phyloP scores from a whole-genome alignment of 2,329 filamentous ascomycete genomes.

The Monilinia vaccinii-corymbosi region DNA sequence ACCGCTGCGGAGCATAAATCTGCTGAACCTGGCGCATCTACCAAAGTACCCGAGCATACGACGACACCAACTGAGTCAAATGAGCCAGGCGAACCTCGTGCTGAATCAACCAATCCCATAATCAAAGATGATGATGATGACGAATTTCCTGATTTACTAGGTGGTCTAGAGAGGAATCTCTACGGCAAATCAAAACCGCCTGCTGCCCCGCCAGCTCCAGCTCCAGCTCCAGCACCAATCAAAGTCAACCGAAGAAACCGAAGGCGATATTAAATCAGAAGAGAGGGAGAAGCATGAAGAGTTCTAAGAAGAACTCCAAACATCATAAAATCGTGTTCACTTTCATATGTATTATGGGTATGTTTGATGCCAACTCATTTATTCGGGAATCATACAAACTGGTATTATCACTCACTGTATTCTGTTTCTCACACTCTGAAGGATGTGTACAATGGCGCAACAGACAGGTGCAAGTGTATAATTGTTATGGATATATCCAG shows the following conservation, averaged over 20 bases:
- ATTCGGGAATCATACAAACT: neutral
- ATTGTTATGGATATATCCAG: neutral
- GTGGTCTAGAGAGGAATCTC: conserved; percentile 23
- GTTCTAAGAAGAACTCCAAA: neutral
- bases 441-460: neutral
- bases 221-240: neutral
- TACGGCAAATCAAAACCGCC: neutral
- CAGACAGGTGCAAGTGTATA: neutral
- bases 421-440: neutral
- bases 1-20: neutral
- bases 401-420: neutral
- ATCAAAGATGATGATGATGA: conserved; percentile 18
- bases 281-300: neutral
- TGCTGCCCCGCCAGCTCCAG: neutral
- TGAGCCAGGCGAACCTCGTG: no score
- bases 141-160: conserved; percentile 23
- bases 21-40: neutral
- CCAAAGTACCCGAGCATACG: neutral
- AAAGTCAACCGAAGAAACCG: neutral
- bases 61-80: neutral
- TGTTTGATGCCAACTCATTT: neutral
- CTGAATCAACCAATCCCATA: neutral
- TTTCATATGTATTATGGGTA: neutral
- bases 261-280: neutral
- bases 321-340: neutral